Evolutionary conservation across 2,329 filamentous ascomycete species (phyloP).

Genomic region (Macroventuria anomochaeta): DNA sequence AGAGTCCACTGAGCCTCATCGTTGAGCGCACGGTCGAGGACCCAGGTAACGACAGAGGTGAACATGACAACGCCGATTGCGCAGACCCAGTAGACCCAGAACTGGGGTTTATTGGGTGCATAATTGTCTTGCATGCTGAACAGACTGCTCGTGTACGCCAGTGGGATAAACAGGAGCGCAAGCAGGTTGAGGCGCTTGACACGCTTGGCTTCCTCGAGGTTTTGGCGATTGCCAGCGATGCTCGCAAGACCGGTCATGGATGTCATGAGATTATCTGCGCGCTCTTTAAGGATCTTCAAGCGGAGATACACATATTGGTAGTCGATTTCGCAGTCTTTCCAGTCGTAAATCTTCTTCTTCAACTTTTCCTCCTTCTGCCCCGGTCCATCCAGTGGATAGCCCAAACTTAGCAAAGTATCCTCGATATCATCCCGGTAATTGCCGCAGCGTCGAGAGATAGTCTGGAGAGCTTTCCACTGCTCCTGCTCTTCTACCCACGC

Average conservation of each 20-base stretch:
- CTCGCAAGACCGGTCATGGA: slow-evolving; percentile 45
- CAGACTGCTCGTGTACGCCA: slow-evolving; percentile 41
- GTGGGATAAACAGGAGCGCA: slow-evolving; percentile 43
- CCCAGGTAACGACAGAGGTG: slow-evolving; percentile 33
- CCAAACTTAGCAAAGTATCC: slow-evolving; percentile 40
- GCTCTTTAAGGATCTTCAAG: slow-evolving; percentile 41
- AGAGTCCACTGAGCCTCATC: slow-evolving; percentile 39
- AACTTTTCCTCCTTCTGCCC: background rate
- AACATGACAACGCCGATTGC: slow-evolving; percentile 34
- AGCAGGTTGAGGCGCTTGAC: slow-evolving; percentile 44
- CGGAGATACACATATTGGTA: slow-evolving; percentile 45
- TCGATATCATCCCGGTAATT: slow-evolving; percentile 47
- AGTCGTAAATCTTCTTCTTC: slow-evolving; percentile 10
- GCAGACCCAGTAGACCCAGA: slow-evolving; percentile 45
- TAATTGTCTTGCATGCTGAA: slow-evolving; percentile 46
- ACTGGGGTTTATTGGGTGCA: slow-evolving; percentile 34
- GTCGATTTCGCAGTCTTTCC: slow-evolving; percentile 40
- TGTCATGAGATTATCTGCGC: slow-evolving; percentile 43
- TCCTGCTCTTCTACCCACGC: slow-evolving; percentile 45
- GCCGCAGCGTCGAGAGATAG: slow-evolving; percentile 43
- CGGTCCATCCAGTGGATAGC: slow-evolving; percentile 27
- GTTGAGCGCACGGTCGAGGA: slow-evolving; percentile 37
- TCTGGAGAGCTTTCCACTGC: slow-evolving; percentile 44
- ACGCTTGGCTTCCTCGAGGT: slow-evolving; percentile 45
- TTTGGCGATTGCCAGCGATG: slow-evolving; percentile 45